These are phyloP conservation scores for Albophoma yamanashiensis DNA, from an alignment of 2,329 filamentous ascomycete species.

Conservation along the genomic window DNA sequence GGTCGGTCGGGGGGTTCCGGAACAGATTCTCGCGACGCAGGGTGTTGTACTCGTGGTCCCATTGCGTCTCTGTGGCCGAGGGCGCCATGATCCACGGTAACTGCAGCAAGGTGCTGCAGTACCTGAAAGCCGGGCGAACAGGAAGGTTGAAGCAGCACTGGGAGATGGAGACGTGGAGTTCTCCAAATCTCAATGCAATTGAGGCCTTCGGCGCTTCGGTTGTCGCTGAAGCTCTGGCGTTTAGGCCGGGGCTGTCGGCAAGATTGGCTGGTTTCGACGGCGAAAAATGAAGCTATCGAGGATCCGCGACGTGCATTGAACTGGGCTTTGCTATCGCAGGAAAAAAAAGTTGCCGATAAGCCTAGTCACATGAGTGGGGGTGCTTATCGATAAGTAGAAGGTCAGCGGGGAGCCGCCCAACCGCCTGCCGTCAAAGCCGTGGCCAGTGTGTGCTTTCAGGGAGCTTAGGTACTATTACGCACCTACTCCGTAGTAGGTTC, in stretches of 20 bases:
- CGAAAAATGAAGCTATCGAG: conserved; percentile 17
- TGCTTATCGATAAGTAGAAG: conserved; percentile 16
- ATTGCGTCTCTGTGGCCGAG: conserved; percentile 53
- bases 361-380: conserved; percentile 9
- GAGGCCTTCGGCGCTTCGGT: background rate
- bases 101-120: background rate
- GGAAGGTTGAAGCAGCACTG: background rate
- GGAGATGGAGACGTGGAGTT: too few relatives aligned
- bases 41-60: conserved; percentile 81
- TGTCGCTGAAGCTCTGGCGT: background rate
- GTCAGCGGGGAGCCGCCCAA: too few relatives aligned
- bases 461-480: too few relatives aligned
- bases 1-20: conserved; percentile 75
- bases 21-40: conserved; percentile 82
- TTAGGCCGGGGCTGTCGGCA: background rate
- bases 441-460: too few relatives aligned
- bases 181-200: conserved; percentile 1
- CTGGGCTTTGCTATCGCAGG: conserved; percentile 3
- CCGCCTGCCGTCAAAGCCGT: too few relatives aligned
- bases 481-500: too few relatives aligned
- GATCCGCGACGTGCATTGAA: conserved; percentile 3
- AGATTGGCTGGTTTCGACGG: background rate
- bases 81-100: conserved; percentile 35
- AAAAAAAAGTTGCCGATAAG: conserved; percentile 19
- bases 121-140: background rate